Conservation (phyloP, 352 stramenopile genomes). For the Pythium oligandrum region DNA sequence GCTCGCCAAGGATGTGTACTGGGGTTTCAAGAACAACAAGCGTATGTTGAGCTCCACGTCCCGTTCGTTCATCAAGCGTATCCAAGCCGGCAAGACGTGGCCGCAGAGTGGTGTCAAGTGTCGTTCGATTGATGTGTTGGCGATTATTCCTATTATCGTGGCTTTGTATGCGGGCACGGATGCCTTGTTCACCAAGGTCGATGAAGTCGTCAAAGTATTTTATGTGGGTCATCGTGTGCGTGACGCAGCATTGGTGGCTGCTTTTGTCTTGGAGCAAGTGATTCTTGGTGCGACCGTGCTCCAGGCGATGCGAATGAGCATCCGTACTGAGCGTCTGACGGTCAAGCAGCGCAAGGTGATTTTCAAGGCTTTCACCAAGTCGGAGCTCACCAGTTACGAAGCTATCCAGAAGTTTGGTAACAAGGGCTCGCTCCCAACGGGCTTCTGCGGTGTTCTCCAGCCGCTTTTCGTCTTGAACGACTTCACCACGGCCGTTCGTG, state of each 20-base stretch:
- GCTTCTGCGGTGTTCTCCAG: slow-evolving; percentile 69
- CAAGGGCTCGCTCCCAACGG: slow-evolving; percentile 56
- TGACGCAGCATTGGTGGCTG: slow-evolving; percentile 62
- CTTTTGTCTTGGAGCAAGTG: slow-evolving; percentile 77
- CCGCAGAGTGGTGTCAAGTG: slow-evolving; percentile 74
- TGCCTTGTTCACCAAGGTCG: slow-evolving; percentile 74
- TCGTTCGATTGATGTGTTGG: slow-evolving; percentile 74
- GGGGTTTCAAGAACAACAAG: slow-evolving; percentile 79
- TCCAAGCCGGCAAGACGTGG: slow-evolving; percentile 65
- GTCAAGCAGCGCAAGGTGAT: slow-evolving; percentile 82
- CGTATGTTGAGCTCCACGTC: slow-evolving; percentile 63
- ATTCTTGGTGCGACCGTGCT: slow-evolving; percentile 72
- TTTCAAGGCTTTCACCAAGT: slow-evolving; percentile 84
- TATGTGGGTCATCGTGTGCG: slow-evolving; percentile 68
- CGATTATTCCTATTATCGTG: slow-evolving; percentile 68
- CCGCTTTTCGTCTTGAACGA: slow-evolving; percentile 77
- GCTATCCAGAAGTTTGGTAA: slow-evolving; percentile 84
- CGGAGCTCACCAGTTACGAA: slow-evolving; percentile 71
- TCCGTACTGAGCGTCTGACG: slow-evolving; percentile 69
- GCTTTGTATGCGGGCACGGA: slow-evolving; percentile 76
- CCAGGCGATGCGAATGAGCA: slow-evolving; percentile 81
- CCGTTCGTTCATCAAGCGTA: slow-evolving; percentile 70
- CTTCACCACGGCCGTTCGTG: slow-evolving; percentile 69
- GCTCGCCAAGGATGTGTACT: slow-evolving; percentile 76
- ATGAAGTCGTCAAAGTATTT: slow-evolving; percentile 77